Evolutionary conservation across 805 yeast genomes (phyloP).

Genomic region (Alloascoidea africana): DNA sequence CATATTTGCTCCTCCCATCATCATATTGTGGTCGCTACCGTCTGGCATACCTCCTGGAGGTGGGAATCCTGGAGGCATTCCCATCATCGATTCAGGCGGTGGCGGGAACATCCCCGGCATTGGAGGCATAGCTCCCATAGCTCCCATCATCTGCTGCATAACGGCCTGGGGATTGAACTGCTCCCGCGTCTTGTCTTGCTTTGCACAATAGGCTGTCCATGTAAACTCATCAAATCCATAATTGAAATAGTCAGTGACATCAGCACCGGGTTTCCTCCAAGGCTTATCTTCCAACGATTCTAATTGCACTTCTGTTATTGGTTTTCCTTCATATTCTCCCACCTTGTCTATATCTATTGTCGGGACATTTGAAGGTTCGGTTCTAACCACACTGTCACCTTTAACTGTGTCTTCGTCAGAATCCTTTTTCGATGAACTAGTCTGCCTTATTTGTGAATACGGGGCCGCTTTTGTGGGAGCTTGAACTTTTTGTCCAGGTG

Average conservation of each 20-base stretch:
- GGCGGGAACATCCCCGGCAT: slow-evolving; percentile 14
- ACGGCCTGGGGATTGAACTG: slow-evolving; percentile 76
- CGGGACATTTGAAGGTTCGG: slow-evolving; percentile 17
- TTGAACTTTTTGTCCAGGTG: slow-evolving; percentile 15
- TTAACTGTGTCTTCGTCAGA: slow-evolving; percentile 15
- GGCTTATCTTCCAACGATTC: slow-evolving; percentile 87
- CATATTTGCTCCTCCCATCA: background rate
- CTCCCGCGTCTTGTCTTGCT: slow-evolving; percentile 68
- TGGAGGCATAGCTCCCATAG: slow-evolving; percentile 8
- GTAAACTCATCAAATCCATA: slow-evolving; percentile 94
- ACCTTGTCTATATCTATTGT: slow-evolving; percentile 56
- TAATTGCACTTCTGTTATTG: slow-evolving; percentile 66
- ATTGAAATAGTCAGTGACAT: slow-evolving; percentile 86
- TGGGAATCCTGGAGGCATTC: slow-evolving; percentile 6
- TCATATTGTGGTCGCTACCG: too few species aligned
- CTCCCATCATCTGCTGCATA: slow-evolving; percentile 40
- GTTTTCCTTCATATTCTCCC: slow-evolving; percentile 65
- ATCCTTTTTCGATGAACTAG: slow-evolving; percentile 15
- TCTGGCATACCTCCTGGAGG: background rate
- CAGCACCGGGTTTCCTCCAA: slow-evolving; percentile 97
- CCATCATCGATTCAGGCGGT: slow-evolving; percentile 10
- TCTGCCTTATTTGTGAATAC: slow-evolving; percentile 8
- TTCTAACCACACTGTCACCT: slow-evolving; percentile 6
- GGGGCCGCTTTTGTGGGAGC: slow-evolving; percentile 13
- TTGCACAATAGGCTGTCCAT: slow-evolving; percentile 85